Evolutionary conservation across 1,284 basidiomycete genomes (phyloP).

Genomic region (Meira miltonrushii): DNA sequence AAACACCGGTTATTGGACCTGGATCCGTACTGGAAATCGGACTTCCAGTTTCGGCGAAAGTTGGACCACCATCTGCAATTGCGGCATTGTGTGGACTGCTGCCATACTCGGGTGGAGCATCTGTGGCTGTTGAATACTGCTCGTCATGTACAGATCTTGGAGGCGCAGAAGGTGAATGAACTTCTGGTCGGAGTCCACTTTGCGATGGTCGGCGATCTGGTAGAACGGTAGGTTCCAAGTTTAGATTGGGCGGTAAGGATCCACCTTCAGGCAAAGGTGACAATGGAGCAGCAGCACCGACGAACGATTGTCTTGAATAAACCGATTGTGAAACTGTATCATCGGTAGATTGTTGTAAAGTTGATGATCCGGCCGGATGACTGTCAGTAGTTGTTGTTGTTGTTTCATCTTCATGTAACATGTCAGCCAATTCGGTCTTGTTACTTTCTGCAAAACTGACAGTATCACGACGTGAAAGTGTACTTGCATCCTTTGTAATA

Average conservation of each 20-base stretch:
- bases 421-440: slow-evolving; percentile 2
- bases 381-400: background rate
- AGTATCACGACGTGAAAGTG: slow-evolving; percentile 2
- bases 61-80: slow-evolving; percentile 6
- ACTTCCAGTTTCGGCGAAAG: slow-evolving; percentile 10
- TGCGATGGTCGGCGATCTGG: background rate
- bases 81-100: background rate
- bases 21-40: slow-evolving; percentile 2
- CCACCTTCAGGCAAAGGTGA: slow-evolving; percentile 1
- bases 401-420: background rate
- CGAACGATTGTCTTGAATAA: too few species aligned
- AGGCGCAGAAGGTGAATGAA: slow-evolving; percentile 5
- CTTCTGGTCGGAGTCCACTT: background rate
- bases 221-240: background rate
- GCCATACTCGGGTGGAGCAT: background rate
- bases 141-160: slow-evolving; percentile 1
- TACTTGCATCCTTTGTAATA: background rate
- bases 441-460: slow-evolving; percentile 8
- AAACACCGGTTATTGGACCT: background rate
- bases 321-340: too few species aligned
- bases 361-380: background rate
- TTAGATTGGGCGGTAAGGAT: slow-evolving; percentile 10
- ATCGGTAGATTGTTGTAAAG: background rate
- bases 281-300: too few species aligned
- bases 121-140: background rate